phyloP scores from a whole-genome alignment of 345 rosid species.

The Orychophragmus violaceus region DNA sequence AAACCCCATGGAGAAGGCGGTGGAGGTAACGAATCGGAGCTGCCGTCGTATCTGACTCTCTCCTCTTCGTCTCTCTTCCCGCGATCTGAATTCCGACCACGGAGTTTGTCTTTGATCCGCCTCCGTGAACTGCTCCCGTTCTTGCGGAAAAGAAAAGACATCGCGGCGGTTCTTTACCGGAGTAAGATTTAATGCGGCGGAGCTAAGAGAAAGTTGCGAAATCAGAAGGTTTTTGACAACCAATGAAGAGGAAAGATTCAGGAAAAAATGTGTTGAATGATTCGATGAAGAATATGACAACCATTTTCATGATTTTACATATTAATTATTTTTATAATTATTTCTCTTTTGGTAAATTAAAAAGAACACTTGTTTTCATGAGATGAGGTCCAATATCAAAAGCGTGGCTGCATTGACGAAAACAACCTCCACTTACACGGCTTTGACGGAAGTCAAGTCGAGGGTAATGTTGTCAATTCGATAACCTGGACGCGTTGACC shows the following conservation, averaged over 20 bases:
- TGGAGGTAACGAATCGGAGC: conserved; percentile 19
- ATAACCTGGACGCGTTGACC: not conserved
- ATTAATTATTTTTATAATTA: not conserved
- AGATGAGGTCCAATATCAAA: conserved; percentile 8
- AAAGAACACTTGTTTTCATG: not conserved
- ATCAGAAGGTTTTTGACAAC: conserved; percentile 26
- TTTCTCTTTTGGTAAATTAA: not conserved
- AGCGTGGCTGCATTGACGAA: conserved; percentile 11
- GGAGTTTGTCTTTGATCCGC: conserved; percentile 25
- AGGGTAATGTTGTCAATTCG: not conserved
- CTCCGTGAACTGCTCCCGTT: conserved; percentile 29
- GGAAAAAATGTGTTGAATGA: conserved; percentile 8
- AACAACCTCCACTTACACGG: not conserved
- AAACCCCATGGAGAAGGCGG: conserved; percentile 28
- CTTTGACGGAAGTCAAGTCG: not conserved
- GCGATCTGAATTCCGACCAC: conserved; percentile 26
- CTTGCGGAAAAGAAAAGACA: conserved; percentile 32
- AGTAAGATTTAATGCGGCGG: conserved; percentile 9
- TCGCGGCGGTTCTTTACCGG: not conserved
- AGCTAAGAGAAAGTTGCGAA: conserved; percentile 25
- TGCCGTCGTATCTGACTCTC: conserved; percentile 28
- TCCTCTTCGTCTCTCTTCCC: conserved; percentile 25
- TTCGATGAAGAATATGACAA: conserved; percentile 29
- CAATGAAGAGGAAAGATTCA: not conserved
- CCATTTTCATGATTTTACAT: conserved; percentile 29